A percentile compares a stretch with the other conserved stretches of the same genome.
Evolutionary conservation across 192 early-diverging fungal species (phyloP).

Genomic region (Allomyces macrogynus): DNA sequence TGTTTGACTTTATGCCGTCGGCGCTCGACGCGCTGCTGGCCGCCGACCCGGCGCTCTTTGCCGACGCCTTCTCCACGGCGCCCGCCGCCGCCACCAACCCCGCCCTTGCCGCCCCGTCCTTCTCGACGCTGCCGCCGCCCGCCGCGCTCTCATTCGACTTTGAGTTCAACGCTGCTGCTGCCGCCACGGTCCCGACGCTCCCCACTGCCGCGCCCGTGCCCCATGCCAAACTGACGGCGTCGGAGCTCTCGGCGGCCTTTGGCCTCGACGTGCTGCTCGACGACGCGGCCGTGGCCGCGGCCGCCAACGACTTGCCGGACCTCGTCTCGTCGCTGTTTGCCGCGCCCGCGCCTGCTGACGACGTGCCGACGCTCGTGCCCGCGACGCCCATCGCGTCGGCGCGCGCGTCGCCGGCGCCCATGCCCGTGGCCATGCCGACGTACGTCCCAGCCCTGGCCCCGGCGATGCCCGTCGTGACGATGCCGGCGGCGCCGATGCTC

Average conservation of each 20-base stretch:
- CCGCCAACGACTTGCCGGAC: background rate
- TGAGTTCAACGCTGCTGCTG: no score
- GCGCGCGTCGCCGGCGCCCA: background rate
- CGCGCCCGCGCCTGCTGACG: background rate
- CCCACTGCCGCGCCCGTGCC: background rate
- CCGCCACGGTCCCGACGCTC: background rate
- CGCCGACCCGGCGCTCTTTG: no score
- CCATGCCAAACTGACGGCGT: background rate
- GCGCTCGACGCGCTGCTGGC: no score
- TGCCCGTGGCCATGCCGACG: background rate
- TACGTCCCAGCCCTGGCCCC: background rate
- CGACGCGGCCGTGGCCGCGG: background rate
- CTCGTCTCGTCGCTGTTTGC: no score
- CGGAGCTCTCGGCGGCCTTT: background rate
- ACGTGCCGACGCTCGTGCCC: background rate
- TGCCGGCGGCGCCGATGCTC: background rate
- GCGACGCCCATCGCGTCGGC: background rate
- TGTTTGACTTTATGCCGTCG: no score
- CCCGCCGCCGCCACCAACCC: no score
- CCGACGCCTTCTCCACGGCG: no score
- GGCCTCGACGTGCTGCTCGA: background rate
- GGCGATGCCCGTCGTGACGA: background rate
- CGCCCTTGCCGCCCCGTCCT: no score
- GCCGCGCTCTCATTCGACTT: background rate
- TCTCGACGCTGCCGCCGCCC: background rate